These are phyloP conservation scores for Paradendryphiella salina DNA, from an alignment of 2,329 filamentous ascomycete genomes.

Conservation along the genomic window DNA sequence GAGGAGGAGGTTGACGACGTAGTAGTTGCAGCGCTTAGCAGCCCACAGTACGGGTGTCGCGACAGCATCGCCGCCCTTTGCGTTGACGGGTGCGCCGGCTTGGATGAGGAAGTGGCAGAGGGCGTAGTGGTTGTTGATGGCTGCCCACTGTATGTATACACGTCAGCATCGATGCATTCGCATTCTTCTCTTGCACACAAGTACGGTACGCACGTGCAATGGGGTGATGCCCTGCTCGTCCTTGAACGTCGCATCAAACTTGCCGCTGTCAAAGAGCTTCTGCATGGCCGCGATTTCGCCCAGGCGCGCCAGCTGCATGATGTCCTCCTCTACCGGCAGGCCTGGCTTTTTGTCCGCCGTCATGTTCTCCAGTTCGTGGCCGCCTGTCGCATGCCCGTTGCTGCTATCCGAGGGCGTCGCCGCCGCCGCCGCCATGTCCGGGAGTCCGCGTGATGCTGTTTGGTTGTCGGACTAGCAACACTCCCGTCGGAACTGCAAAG, in stretches of 20 bases:
- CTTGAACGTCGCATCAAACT: conserved; percentile 77
- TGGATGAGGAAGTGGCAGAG: conserved; percentile 95
- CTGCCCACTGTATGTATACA: conserved; percentile 78
- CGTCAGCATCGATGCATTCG: conserved; percentile 10
- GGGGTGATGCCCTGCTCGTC: conserved; percentile 96
- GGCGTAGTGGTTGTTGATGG: conserved; percentile 97
- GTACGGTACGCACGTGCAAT: conserved; percentile 73
- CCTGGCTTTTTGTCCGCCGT: conserved; percentile 38
- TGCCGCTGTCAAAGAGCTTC: conserved; percentile 81
- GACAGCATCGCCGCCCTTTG: conserved; percentile 91
- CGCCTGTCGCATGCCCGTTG: conserved; percentile 31
- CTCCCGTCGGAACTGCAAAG: conserved; percentile 2
- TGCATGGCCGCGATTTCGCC: conserved; percentile 87
- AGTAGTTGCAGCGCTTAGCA: conserved; percentile 94
- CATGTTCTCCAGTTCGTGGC: conserved; percentile 47
- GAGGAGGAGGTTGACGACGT: conserved; percentile 89
- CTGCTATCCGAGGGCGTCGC: conserved; percentile 23
- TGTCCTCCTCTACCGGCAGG: conserved; percentile 69
- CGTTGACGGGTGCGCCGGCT: conserved; percentile 85
- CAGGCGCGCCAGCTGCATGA: conserved; percentile 92
- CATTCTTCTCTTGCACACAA: not conserved
- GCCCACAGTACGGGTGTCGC: conserved; percentile 97
- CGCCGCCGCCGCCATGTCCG: conserved; percentile 37
- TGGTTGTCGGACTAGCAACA: conserved; percentile 6
- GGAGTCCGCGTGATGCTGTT: conserved; percentile 21